A percentile compares a stretch with the other conserved stretches of the same genome.
phyloP scores from a whole-genome alignment of 306 rosid species.

The Hippophae rhamnoides region DNA sequence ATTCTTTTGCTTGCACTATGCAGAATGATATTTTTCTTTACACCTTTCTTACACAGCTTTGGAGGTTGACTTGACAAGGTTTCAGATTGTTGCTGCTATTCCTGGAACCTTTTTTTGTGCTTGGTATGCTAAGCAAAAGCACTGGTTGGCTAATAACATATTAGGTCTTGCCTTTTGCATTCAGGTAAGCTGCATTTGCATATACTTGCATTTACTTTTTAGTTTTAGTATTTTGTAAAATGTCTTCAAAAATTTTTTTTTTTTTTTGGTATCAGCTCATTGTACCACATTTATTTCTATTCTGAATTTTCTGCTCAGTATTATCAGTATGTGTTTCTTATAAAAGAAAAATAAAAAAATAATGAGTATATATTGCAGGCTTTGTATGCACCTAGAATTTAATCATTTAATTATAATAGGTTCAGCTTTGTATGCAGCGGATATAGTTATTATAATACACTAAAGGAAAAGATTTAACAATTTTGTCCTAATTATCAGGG shows the following conservation, averaged over 20 bases:
- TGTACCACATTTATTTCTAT: too few relatives aligned
- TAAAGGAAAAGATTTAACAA: constrained; percentile 9
- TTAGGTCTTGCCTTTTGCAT: constrained; percentile 96
- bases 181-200: constrained; percentile 50
- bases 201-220: not conserved
- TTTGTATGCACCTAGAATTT: too few relatives aligned
- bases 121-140: constrained; percentile 89
- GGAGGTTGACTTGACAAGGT: constrained; percentile 92
- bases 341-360: too few relatives aligned
- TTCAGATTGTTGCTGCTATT: constrained; percentile 79
- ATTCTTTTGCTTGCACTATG: constrained; percentile 34
- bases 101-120: constrained; percentile 97
- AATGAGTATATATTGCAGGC: too few relatives aligned
- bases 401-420: too few relatives aligned
- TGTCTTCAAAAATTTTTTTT: not conserved
- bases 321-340: too few relatives aligned
- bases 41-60: constrained; percentile 71
- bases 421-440: not conserved
- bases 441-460: not conserved
- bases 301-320: too few relatives aligned
- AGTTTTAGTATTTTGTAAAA: not conserved
- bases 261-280: not conserved
- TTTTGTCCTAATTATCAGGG: constrained; percentile 47
- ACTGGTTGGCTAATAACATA: constrained; percentile 94
- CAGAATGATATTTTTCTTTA: constrained; percentile 57